These are phyloP conservation scores for Candida sanyaensis DNA, from an alignment of 1,139 yeast genomes.

Conservation along the genomic window DNA sequence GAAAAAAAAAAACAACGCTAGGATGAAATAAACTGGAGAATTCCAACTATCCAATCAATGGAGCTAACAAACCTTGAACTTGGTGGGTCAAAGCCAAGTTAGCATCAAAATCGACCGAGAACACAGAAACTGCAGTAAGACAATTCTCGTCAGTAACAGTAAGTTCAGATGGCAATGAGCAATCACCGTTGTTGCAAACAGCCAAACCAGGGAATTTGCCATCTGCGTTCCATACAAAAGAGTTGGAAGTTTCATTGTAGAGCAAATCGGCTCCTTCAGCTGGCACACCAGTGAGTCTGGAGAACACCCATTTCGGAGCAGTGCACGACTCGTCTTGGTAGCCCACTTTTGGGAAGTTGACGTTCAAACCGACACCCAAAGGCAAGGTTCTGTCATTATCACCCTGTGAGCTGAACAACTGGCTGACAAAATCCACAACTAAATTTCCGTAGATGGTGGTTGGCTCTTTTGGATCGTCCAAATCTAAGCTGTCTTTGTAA, in stretches of 20 bases:
- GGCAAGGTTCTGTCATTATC: slow-evolving; percentile 36
- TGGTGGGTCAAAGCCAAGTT: slow-evolving; percentile 27
- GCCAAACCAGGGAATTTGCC: slow-evolving; percentile 17
- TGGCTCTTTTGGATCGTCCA: slow-evolving; percentile 30
- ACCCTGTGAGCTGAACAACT: slow-evolving; percentile 34
- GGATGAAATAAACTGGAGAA: neutral
- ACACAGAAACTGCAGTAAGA: slow-evolving; percentile 37
- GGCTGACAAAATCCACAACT: slow-evolving; percentile 33
- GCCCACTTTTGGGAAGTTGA: slow-evolving; percentile 45
- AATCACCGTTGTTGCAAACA: slow-evolving; percentile 35
- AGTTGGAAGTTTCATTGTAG: slow-evolving; percentile 31
- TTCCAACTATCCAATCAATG: neutral
- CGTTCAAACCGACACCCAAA: slow-evolving; percentile 41
- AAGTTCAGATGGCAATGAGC: slow-evolving; percentile 37
- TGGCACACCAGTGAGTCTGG: slow-evolving; percentile 40
- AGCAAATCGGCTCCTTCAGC: slow-evolving; percentile 29
- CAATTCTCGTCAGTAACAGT: slow-evolving; percentile 27
- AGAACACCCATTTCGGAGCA: slow-evolving; percentile 34
- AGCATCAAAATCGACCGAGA: slow-evolving; percentile 46
- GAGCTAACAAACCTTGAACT: neutral
- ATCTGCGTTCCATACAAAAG: slow-evolving; percentile 20
- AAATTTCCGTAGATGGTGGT: slow-evolving; percentile 37
- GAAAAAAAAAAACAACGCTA: neutral
- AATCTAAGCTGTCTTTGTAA: slow-evolving; percentile 38
- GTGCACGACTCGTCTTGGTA: slow-evolving; percentile 32